Evolutionary conservation across 345 rosid species (phyloP).

Genomic region (Eucalyptus decipiens): DNA sequence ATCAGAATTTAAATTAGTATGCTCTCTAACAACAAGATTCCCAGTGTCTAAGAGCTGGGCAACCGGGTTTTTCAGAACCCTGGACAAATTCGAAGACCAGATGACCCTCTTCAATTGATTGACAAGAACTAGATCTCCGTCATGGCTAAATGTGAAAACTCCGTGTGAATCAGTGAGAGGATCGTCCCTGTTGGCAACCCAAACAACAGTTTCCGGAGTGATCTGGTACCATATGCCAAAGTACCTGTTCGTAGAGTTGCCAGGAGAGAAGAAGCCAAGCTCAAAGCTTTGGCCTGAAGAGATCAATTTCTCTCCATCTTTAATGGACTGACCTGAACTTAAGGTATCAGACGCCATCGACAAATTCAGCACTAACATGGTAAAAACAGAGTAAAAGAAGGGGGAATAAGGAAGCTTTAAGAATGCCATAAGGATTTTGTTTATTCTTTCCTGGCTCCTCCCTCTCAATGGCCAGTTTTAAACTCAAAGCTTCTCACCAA

Average conservation of each 20-base stretch:
- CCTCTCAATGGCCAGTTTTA: no score
- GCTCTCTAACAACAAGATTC: conserved; percentile 10
- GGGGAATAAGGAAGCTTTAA: no score
- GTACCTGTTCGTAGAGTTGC: not conserved
- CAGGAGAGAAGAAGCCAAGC: conserved; percentile 3
- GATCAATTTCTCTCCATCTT: not conserved
- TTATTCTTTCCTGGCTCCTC: no score
- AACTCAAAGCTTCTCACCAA: no score
- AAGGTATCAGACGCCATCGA: no score
- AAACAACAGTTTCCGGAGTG: not conserved
- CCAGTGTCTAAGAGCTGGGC: conserved; percentile 20
- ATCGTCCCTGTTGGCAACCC: conserved; percentile 30
- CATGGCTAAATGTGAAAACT: not conserved
- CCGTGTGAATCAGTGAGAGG: conserved; percentile 4
- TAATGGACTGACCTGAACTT: no score
- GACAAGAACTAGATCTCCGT: not conserved
- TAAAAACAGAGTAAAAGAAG: no score
- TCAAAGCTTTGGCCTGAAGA: not conserved
- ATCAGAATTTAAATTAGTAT: not conserved
- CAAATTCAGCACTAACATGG: no score
- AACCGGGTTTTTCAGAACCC: not conserved
- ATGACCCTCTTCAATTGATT: not conserved
- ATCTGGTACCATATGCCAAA: conserved; percentile 26
- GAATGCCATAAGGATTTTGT: no score
- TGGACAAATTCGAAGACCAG: conserved; percentile 15